A percentile compares a stretch with the other conserved stretches of the same genome.
phyloP scores from a whole-genome alignment of 352 stramenopile species.

The Bremia lactucae region DNA sequence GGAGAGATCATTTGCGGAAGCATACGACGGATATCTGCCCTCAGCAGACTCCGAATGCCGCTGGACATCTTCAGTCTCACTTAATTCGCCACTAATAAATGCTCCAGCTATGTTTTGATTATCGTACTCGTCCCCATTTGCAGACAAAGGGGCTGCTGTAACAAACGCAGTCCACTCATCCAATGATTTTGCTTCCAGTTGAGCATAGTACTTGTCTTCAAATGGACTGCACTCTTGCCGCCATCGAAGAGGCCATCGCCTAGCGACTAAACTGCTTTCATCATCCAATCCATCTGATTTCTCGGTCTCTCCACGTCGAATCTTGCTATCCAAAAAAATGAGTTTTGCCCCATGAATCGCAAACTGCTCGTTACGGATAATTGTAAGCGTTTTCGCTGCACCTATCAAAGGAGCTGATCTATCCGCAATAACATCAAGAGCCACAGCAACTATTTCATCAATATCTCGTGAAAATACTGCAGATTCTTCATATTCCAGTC shows the following conservation, averaged over 20 bases:
- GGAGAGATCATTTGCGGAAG: conserved; percentile 15
- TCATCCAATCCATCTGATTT: conserved; percentile 11
- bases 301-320: conserved; percentile 34
- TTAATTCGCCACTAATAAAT: conserved; percentile 23
- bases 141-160: conserved; percentile 53
- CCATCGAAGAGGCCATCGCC: conserved; percentile 60
- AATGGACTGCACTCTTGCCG: conserved; percentile 65
- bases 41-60: background rate
- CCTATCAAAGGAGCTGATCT: conserved; percentile 55
- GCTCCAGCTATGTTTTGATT: conserved; percentile 10
- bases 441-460: conserved; percentile 47
- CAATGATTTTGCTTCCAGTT: conserved; percentile 50
- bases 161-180: conserved; percentile 73
- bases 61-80: conserved; percentile 15
- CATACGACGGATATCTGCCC: conserved; percentile 16
- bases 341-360: conserved; percentile 57
- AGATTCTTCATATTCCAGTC: conserved; percentile 59
- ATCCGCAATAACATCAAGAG: conserved; percentile 45
- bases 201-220: conserved; percentile 50
- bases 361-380: conserved; percentile 72
- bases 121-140: conserved; percentile 45
- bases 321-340: conserved; percentile 47
- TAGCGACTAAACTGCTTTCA: conserved; percentile 9
- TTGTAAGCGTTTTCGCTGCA: conserved; percentile 53
- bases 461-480: conserved; percentile 54